Conservation (phyloP, 2,329 filamentous ascomycete genomes). For the Claviceps maximensis region DNA sequence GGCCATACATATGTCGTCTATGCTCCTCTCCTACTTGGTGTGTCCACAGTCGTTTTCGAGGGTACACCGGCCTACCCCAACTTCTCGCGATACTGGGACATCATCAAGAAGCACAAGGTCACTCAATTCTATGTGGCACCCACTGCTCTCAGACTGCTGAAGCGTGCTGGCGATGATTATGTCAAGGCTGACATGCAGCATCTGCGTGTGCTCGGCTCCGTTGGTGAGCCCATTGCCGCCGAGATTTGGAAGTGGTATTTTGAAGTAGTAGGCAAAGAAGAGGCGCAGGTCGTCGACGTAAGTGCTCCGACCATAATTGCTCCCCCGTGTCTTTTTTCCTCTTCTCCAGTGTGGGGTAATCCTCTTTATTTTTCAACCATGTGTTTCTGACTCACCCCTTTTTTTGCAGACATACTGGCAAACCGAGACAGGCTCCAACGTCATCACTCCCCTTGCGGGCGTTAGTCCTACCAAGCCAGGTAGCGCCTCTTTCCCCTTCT, state of each 20-base stretch:
- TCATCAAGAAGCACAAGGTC: conserved; percentile 87
- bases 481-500: conserved; percentile 91
- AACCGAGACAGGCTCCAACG: conserved; percentile 94
- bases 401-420: conserved; percentile 90
- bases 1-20: conserved; percentile 98
- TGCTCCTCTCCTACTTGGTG: conserved; percentile 81
- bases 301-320: conserved; percentile 21
- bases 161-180: conserved; percentile 88
- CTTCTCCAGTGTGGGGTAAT: too few relatives aligned
- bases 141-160: conserved; percentile 81
- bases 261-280: conserved; percentile 83
- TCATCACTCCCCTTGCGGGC: conserved; percentile 86
- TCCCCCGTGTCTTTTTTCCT: too few relatives aligned
- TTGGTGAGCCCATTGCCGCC: conserved; percentile 92
- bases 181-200: conserved; percentile 83
- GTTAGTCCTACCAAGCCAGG: conserved; percentile 95
- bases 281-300: conserved; percentile 88
- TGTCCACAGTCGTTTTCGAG: conserved; percentile 93
- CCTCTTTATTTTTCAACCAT: too few relatives aligned
- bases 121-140: conserved; percentile 98
- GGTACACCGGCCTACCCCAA: conserved; percentile 94
- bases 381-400: background rate
- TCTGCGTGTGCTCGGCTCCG: conserved; percentile 80
- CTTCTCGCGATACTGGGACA: conserved; percentile 98
- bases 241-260: conserved; percentile 99